Percentiles rank a stretch among this genome's conserved stretches.
These are phyloP conservation scores for Lasiodiplodia sp. DNA, from an alignment of 2,329 filamentous ascomycete species.

Conservation along the genomic window DNA sequence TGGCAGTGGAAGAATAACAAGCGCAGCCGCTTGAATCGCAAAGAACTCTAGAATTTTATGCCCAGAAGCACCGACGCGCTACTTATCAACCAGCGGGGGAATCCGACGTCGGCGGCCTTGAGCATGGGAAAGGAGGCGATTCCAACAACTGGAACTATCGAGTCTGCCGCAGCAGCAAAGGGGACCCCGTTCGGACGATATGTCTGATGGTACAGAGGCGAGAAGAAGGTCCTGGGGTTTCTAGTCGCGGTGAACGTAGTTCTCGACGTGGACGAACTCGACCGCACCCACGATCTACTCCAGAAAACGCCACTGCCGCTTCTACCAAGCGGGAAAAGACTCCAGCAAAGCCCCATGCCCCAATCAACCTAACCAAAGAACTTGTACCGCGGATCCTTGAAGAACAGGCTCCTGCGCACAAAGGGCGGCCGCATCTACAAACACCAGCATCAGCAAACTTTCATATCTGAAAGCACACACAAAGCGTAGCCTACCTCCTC, in stretches of 20 bases:
- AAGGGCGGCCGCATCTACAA: not conserved
- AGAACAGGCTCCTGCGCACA: not conserved
- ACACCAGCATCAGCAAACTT: not conserved
- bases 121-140: slow-evolving; percentile 89
- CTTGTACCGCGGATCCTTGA: not conserved
- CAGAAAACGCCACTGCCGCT: slow-evolving; percentile 71
- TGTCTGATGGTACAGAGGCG: slow-evolving; percentile 71
- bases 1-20: no score
- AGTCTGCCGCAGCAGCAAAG: slow-evolving; percentile 81
- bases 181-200: slow-evolving; percentile 66
- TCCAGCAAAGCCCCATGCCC: not conserved
- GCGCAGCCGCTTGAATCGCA: no score
- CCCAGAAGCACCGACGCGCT: no score
- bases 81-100: slow-evolving; percentile 76
- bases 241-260: slow-evolving; percentile 94
- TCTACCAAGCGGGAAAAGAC: not conserved
- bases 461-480: not conserved
- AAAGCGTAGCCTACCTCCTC: not conserved
- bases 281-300: slow-evolving; percentile 94
- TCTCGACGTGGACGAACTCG: slow-evolving; percentile 82
- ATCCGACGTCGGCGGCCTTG: slow-evolving; percentile 98
- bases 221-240: slow-evolving; percentile 96
- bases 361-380: not conserved
- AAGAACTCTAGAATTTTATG: no score
- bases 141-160: slow-evolving; percentile 80